Conservation (phyloP, 805 yeast species). For the Wickerhamiella spandovensis region DNA sequence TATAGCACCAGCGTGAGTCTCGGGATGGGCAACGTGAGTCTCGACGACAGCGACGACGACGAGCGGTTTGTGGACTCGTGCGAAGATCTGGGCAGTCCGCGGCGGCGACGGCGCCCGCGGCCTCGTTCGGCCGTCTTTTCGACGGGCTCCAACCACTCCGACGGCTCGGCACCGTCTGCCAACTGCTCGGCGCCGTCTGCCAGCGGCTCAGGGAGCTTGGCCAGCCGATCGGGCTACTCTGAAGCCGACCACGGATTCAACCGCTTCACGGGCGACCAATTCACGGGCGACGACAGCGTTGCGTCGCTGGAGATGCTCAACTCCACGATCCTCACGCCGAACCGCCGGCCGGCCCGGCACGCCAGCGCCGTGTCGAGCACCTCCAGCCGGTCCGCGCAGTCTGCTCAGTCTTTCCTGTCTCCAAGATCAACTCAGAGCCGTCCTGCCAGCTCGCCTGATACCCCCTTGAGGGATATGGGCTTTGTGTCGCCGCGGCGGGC, state of each 20-base stretch:
- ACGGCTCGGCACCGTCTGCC: too few species aligned
- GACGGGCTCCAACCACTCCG: too few species aligned
- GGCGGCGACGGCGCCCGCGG: not conserved
- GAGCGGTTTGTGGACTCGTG: not conserved
- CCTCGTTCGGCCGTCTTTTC: too few species aligned
- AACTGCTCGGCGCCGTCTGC: too few species aligned
- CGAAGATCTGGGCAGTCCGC: not conserved
- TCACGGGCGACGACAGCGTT: not conserved
- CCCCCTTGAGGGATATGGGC: not conserved
- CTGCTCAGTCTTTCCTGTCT: too few species aligned
- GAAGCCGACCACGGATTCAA: too few species aligned
- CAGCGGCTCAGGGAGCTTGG: too few species aligned
- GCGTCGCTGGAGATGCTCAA: not conserved
- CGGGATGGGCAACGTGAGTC: not conserved
- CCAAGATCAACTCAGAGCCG: too few species aligned
- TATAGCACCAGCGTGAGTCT: not conserved
- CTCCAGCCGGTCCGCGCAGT: not conserved
- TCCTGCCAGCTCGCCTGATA: not conserved
- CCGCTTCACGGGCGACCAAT: not conserved
- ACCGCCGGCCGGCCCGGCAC: too few species aligned
- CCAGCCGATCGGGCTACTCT: too few species aligned
- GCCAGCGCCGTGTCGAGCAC: too few species aligned
- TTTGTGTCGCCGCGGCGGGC: not conserved
- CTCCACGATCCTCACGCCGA: not conserved
- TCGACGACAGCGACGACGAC: not conserved